Evolutionary conservation across 1,284 basidiomycete genomes (phyloP).

Genomic region (Mrakiaceae sp.): DNA sequence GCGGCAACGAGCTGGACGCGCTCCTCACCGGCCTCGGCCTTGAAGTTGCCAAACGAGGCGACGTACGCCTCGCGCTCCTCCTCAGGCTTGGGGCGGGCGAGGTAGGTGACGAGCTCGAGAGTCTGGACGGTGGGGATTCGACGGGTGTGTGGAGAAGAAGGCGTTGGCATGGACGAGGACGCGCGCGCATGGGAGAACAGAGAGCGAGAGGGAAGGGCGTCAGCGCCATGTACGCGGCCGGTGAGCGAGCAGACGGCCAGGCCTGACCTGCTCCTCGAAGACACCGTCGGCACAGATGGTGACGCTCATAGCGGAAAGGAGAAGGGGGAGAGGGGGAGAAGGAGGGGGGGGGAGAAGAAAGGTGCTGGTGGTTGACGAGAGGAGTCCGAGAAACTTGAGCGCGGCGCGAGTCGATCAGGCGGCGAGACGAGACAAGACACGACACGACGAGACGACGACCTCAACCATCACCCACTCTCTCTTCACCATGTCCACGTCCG

Average conservation of each 20-base stretch:
- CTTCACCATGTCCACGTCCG: not conserved
- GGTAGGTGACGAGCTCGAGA: slow-evolving; percentile 60
- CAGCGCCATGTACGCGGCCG: not conserved
- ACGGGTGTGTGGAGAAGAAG: not conserved
- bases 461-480: not conserved
- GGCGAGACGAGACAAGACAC: too few species aligned
- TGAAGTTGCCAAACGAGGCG: slow-evolving; percentile 52
- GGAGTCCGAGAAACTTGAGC: not conserved
- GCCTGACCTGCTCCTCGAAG: slow-evolving; percentile 12
- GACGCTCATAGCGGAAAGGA: slow-evolving; percentile 5
- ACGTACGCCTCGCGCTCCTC: slow-evolving; percentile 53
- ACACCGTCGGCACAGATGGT: slow-evolving; percentile 17
- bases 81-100: slow-evolving; percentile 55
- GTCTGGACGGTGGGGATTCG: not conserved
- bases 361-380: not conserved
- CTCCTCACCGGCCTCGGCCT: slow-evolving; percentile 48
- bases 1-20: slow-evolving; percentile 47
- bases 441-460: not conserved
- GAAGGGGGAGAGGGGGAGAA: not conserved
- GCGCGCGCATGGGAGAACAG: not conserved
- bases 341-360: not conserved
- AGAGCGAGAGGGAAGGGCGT: not conserved
- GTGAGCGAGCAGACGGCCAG: not conserved
- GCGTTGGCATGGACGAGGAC: not conserved
- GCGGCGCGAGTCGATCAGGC: too few species aligned